Evolutionary conservation across 1,139 yeast genomes (phyloP), one percentile per base, ranked within the genome.

Genomic region (Debaryomycetaceae sp.): DNA sequence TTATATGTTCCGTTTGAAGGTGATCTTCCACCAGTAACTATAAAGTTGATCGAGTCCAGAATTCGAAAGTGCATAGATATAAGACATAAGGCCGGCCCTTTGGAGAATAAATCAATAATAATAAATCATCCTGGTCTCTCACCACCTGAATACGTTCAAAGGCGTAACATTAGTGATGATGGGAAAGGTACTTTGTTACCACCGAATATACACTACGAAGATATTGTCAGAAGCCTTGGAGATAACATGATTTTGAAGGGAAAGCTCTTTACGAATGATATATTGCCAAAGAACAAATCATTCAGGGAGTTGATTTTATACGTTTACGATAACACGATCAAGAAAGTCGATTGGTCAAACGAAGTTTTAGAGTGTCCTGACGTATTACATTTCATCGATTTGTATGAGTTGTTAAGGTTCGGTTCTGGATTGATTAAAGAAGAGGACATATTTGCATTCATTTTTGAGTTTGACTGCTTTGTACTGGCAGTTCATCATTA

Each of bases 351-450:
- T 38, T 18, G 37, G 44, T n/a, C 26, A 8, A 22, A 22, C 11
- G 26, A 22, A 8, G 4, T 11, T 8, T 22, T 22, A 11, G 26
- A 45, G 5, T 17, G 40, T 5, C 62, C 63, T 2, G 50, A 61
- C 37, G 55, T 58, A n/a, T 62, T 47, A 30, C 53, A 48, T 29
- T 52, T 83, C 46, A 63, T 83, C 8, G 65, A 63, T 1, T 59
- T 78, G n/a, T 89, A 88, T 60, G 96, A 89, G 48, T 67, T 68
- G 37, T 71, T 84, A 30, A 68, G 89, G 45, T 91, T 81, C 58
- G 78, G 94, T 1, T 85, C 85, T 1, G 61, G 71, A 17, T 71
- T 81, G 15, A 78, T 88, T 11, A 61, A 73, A 1, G 83, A 84
- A 46, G 65, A 61, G 2, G 83, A 84, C 36, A 79, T 89, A 52